Evolutionary conservation across 768 basidiomycete genomes (phyloP), one percentile per base, ranked within the genome.

Genomic region (Termitomyces sp.): DNA sequence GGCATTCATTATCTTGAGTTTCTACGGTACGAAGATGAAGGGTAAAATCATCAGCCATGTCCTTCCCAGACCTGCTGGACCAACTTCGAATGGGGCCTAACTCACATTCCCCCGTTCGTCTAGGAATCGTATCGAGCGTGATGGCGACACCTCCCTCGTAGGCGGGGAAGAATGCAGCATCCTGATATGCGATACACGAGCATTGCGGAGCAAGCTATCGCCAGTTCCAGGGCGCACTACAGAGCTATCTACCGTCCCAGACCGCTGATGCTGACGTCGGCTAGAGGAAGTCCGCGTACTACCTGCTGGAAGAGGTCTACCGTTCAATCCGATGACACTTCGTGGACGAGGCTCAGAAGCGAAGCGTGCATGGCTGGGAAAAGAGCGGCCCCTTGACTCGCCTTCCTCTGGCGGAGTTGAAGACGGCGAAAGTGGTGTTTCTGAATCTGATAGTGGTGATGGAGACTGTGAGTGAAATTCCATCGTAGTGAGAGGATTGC

Each of bases 91-190:
- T 2, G 56, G 50, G 31, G 53, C 57, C 21, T 48, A 59, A 23
- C 35, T 56, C 46, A 28, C 59, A 8, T 57, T 55, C 9, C 44
- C 53, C 23, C n/a, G 30, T 37, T 67, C 63, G 53, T 73, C 75
- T 19, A 68, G 64, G 50, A 79, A 79, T 53, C 77, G 60, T 17
- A 80, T 71, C 38, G 74, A 77, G 26, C 79, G 66, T 37, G 78
- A 69, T 3, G 79, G 79, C 23, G 79, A 80, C 17, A 59, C 68
- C 21, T 79, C 78, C 45, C 78, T 65, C 28, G 73, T 71, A 15
- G 68, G 65, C n/a, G 67, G 64, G 3, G 61, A 55, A 14, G 62
- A 62, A 50, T 71, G 64, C 51, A 67, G 55, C 48, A 66, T 66
- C 10, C 69, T 62, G 10, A 74, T 70, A 19, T 63, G 68, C 38